Percentiles rank a stretch among this genome's conserved stretches.
phyloP scores from a whole-genome alignment of 805 yeast species.

The Kregervanrija delftensis region DNA sequence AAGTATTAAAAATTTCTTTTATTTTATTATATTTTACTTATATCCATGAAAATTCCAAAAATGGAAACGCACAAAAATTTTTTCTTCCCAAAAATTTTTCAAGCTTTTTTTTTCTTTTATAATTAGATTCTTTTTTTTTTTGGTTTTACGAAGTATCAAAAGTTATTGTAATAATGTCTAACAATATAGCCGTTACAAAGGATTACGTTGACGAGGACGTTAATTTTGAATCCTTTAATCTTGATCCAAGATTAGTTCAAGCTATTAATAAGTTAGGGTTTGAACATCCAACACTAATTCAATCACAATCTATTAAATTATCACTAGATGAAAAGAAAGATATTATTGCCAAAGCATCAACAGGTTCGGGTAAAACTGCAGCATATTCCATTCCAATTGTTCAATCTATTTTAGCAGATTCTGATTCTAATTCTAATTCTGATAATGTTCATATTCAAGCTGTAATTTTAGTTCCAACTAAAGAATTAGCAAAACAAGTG shows the following conservation, averaged over 20 bases:
- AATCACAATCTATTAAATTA: slow-evolving; percentile 84
- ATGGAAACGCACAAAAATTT: neutral
- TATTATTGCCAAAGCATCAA: slow-evolving; percentile 86
- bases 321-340: slow-evolving; percentile 89
- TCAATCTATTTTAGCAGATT: slow-evolving; percentile 57
- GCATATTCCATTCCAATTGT: slow-evolving; percentile 85
- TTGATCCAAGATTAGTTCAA: slow-evolving; percentile 79
- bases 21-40: neutral
- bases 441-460: slow-evolving; percentile 36
- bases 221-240: slow-evolving; percentile 66
- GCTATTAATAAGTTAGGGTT: slow-evolving; percentile 78
- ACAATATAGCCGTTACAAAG: slow-evolving; percentile 44
- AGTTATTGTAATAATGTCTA: slow-evolving; percentile 14
- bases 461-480: slow-evolving; percentile 84
- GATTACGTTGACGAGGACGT: slow-evolving; percentile 66
- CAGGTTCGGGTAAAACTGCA: slow-evolving; percentile 95
- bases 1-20: neutral
- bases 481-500: slow-evolving; percentile 88
- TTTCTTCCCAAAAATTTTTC: too few relatives aligned
- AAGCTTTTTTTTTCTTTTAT: too few relatives aligned
- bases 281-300: slow-evolving; percentile 83
- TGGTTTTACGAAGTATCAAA: neutral
- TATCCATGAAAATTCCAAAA: neutral
- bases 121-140: too few relatives aligned
- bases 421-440: slow-evolving; percentile 9